Conservation (phyloP, 345 rosid genomes). For the Hibiscus trionum region DNA sequence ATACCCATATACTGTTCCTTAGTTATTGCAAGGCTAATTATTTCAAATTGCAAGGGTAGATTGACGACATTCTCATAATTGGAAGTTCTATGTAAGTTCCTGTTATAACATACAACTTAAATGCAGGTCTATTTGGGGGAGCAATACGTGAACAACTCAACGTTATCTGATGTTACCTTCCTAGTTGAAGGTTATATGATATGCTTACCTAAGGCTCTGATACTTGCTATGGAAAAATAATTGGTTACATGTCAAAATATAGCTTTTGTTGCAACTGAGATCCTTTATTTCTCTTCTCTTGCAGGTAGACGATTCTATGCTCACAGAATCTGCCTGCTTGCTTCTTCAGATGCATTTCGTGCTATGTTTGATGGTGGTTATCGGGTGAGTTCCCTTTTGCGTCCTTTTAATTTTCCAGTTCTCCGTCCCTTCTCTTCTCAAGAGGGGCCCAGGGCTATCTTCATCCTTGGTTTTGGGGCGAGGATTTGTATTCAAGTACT, state of each 20-base stretch:
- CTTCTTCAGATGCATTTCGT: conserved; percentile 98
- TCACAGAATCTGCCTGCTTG: conserved; percentile 94
- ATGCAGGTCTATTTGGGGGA: conserved; percentile 91
- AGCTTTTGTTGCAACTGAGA: neutral
- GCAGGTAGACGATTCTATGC: conserved; percentile 91
- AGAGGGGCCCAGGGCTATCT: neutral
- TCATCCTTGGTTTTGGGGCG: neutral
- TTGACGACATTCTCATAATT: neutral
- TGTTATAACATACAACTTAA: neutral
- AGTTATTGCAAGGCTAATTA: neutral
- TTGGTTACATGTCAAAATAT: neutral
- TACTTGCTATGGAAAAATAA: neutral
- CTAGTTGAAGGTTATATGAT: conserved; percentile 74
- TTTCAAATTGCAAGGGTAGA: neutral
- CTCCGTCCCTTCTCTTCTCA: neutral
- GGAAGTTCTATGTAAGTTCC: conserved; percentile 5
- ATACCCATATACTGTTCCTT: neutral
- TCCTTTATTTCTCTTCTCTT: conserved; percentile 6
- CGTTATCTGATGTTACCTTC: conserved; percentile 91
- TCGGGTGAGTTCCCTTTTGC: conserved; percentile 54
- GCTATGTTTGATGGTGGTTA: conserved; percentile 99
- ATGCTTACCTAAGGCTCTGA: neutral
- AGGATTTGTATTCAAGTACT: neutral
- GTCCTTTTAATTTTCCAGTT: conserved; percentile 1
- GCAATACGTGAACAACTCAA: conserved; percentile 82